Percentiles rank a stretch among this genome's conserved stretches.
These are phyloP conservation scores for Gloeophyllum trabeum DNA, from an alignment of 768 basidiomycete genomes.

Conservation along the genomic window DNA sequence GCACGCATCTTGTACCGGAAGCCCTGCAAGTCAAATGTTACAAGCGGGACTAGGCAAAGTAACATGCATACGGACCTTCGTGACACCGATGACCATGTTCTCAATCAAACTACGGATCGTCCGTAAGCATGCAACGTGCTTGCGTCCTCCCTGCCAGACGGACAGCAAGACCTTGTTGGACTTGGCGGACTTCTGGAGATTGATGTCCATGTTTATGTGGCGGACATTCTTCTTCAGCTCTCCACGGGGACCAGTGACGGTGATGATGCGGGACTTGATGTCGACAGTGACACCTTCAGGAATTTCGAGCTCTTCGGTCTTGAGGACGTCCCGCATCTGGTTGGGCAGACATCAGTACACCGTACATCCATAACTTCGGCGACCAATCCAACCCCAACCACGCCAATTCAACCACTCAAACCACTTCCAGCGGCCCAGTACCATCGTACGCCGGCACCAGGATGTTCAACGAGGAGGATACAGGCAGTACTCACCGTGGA, in stretches of 20 bases:
- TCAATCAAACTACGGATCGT: conserved; percentile 91
- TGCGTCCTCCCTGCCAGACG: conserved; percentile 96
- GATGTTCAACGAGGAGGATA: not conserved
- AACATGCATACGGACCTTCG: conserved; percentile 46
- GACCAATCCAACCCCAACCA: not conserved
- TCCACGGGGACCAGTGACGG: conserved; percentile 88
- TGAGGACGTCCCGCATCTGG: conserved; percentile 88
- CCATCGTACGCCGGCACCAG: not conserved
- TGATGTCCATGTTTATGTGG: conserved; percentile 92
- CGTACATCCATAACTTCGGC: conserved; percentile 15
- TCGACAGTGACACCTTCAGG: conserved; percentile 76
- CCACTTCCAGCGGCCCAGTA: not conserved
- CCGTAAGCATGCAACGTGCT: conserved; percentile 96
- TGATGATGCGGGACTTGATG: conserved; percentile 88
- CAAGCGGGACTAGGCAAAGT: not conserved
- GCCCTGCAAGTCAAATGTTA: conserved; percentile 39
- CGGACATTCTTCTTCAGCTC: conserved; percentile 86
- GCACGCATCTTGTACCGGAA: conserved; percentile 99
- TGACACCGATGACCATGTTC: conserved; percentile 98
- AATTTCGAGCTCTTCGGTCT: conserved; percentile 87
- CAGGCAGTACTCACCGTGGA: not conserved
- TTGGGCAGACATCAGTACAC: conserved; percentile 4
- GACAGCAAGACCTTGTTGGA: conserved; percentile 76
- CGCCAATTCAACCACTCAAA: not conserved
- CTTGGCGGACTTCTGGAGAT: conserved; percentile 62